Conservation (phyloP, 208 protist species). For the Naegleria fowleri region DNA sequence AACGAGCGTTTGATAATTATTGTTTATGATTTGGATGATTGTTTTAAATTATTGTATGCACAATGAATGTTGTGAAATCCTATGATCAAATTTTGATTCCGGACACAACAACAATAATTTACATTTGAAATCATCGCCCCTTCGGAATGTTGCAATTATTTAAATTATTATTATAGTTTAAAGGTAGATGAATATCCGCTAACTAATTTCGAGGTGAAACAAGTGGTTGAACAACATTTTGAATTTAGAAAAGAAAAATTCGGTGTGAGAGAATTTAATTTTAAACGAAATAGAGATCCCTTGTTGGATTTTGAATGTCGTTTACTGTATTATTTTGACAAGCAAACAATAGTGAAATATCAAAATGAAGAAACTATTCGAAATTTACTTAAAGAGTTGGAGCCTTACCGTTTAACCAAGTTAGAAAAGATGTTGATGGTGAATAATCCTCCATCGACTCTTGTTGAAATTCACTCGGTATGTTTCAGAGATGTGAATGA, state of each 20-base stretch:
- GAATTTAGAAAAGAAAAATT: background rate
- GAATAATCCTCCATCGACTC: background rate
- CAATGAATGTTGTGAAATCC: no score
- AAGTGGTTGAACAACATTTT: background rate
- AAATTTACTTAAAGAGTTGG: background rate
- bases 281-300: background rate
- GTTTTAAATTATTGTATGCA: no score
- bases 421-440: background rate
- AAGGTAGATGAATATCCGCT: background rate
- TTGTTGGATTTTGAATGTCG: background rate
- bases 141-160: no score
- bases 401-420: background rate
- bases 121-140: no score
- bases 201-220: background rate
- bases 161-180: no score
- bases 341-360: background rate
- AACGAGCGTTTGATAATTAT: no score
- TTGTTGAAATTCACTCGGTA: background rate
- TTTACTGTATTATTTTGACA: constrained; percentile 17
- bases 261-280: background rate
- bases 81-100: no score
- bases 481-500: background rate
- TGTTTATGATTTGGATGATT: no score
- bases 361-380: background rate
- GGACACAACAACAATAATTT: no score